Percentiles rank a stretch among this genome's conserved stretches.
phyloP scores from a whole-genome alignment of 805 yeast species.

The Kodamaea fukazawae region DNA sequence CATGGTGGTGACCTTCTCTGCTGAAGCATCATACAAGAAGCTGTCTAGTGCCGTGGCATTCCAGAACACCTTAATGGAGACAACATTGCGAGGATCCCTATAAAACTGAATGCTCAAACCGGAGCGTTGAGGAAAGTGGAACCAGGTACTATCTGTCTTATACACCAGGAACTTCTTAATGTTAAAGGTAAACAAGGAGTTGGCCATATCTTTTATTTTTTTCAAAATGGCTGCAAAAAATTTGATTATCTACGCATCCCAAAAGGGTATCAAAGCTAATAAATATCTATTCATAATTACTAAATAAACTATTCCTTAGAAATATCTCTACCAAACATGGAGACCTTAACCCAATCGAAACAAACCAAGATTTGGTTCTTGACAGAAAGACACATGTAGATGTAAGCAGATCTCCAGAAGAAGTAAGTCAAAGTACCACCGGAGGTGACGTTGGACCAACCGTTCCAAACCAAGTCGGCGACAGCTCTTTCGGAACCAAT shows the following conservation, averaged over 20 bases:
- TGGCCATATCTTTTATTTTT: neutral
- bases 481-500: conserved; percentile 92
- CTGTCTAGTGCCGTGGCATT: conserved; percentile 18
- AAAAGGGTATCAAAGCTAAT: no score
- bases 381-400: conserved; percentile 86
- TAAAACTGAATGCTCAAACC: conserved; percentile 19
- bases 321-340: conserved; percentile 89
- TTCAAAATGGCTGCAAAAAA: conserved; percentile 3
- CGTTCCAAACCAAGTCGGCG: conserved; percentile 82
- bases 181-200: conserved; percentile 5
- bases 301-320: conserved; percentile 62
- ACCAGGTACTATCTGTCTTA: conserved; percentile 18
- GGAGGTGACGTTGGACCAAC: conserved; percentile 73
- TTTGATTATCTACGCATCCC: neutral
- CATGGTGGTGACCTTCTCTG: conserved; percentile 14
- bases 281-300: neutral
- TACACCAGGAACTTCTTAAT: conserved; percentile 8
- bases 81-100: conserved; percentile 1
- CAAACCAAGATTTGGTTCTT: conserved; percentile 84
- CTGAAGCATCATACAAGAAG: conserved; percentile 5
- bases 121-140: conserved; percentile 31
- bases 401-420: conserved; percentile 94
- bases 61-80: conserved; percentile 17
- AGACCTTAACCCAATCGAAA: conserved; percentile 86
- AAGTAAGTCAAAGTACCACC: conserved; percentile 87